A percentile compares a stretch with the other conserved stretches of the same genome.
Conservation (phyloP, 2,329 filamentous ascomycete genomes). For the Trichophyton equinum region DNA sequence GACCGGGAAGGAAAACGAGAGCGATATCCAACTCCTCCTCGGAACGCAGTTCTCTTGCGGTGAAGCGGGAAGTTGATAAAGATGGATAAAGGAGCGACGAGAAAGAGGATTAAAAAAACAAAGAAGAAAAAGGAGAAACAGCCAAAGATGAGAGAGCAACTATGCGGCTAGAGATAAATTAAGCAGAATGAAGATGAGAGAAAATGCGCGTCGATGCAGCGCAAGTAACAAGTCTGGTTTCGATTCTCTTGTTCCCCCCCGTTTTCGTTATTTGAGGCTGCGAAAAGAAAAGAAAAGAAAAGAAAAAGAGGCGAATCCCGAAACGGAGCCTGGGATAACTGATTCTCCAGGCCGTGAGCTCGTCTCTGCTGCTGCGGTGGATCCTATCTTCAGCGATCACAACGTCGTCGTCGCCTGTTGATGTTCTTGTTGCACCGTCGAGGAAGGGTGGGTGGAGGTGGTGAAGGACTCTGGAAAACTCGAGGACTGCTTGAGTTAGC, state of each 20-base stretch:
- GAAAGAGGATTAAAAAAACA: conserved; percentile 4
- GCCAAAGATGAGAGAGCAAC: neutral
- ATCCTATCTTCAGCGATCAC: neutral
- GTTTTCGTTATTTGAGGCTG: neutral
- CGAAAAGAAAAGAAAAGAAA: neutral
- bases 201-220: neutral
- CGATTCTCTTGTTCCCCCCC: neutral
- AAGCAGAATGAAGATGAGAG: neutral
- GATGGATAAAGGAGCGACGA: conserved; percentile 1
- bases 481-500: neutral
- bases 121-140: neutral
- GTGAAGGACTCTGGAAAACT: neutral
- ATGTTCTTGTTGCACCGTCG: neutral
- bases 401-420: neutral
- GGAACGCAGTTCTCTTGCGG: neutral
- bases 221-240: neutral
- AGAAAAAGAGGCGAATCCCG: neutral
- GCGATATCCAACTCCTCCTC: neutral
- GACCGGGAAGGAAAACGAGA: neutral
- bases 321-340: neutral
- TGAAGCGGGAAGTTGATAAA: neutral
- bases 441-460: neutral
- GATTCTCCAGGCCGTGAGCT: neutral
- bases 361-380: neutral
- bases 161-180: neutral